These are phyloP conservation scores for Panicum hallii DNA, from an alignment of 202 grass and related monocot species.

Conservation along the genomic window DNA sequence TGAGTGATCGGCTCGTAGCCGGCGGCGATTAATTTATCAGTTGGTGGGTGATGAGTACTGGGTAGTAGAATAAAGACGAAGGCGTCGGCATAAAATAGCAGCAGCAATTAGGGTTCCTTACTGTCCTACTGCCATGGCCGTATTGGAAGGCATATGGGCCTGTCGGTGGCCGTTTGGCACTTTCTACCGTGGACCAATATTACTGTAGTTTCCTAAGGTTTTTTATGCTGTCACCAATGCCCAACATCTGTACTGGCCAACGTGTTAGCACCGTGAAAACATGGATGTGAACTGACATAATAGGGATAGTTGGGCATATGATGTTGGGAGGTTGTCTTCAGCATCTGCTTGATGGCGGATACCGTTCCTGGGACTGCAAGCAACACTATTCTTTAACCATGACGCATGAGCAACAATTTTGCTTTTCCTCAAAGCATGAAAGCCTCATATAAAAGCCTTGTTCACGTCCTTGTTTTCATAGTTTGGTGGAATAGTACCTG, in stretches of 20 bases:
- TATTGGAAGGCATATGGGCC: conserved; percentile 33
- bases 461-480: conserved; percentile 16
- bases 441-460: conserved; percentile 47
- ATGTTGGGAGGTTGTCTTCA: conserved; percentile 42
- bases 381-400: conserved; percentile 42
- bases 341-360: conserved; percentile 36
- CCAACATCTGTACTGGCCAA: neutral
- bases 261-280: conserved; percentile 14
- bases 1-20: neutral
- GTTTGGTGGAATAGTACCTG: conserved; percentile 24
- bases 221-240: neutral
- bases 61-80: conserved; percentile 48
- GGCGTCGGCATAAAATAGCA: conserved; percentile 40
- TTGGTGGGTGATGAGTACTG: conserved; percentile 34
- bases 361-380: conserved; percentile 44
- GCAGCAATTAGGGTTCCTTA: conserved; percentile 54
- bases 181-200: conserved; percentile 17
- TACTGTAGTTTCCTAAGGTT: neutral
- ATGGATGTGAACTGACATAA: neutral
- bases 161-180: conserved; percentile 58
- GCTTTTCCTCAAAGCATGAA: conserved; percentile 27
- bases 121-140: conserved; percentile 13
- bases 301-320: conserved; percentile 21
- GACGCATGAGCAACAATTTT: conserved; percentile 33
- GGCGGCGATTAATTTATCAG: conserved; percentile 46